Base-by-base conservation (phyloP, 257 asterid genomes). In the Scutellaria barbata region DNA sequence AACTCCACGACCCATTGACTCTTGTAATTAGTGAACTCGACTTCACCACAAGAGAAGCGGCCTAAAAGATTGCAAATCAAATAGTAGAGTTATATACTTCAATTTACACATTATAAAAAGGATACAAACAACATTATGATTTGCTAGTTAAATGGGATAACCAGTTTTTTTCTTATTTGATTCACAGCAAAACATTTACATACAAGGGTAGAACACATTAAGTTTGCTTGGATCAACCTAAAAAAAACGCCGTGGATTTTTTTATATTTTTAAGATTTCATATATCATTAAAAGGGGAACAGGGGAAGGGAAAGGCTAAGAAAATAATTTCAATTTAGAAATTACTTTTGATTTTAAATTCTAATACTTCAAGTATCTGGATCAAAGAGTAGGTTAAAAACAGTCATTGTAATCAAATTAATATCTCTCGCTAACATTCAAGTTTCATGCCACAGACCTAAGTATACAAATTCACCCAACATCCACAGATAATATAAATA, bases 1-100 rank as follows among this genome's bases (percentile, higher is more conserved):
- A 73, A 83, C 92, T 77, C 94, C 96, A 48, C 96, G 90, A 71
- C 96, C 86, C 96, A 86, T 88, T 77, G 64, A 70, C 68, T 69
- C 63, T 64, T 56, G 12, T 54, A 51, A 22, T 17, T 25, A 30
- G 8, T 35, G 77, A 39, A 53, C 56, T 63, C 46, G 51, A 57
- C 57, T 68, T 14, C 41, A 40, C 13, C 10, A 17, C 61, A 35
- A 18, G 16, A 71, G 54, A 43, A 22, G 54, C 40, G 64, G 47
- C 25, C 58, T 53, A 56, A 25, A 58, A 54, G 17, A 56, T 55
- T 35, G 8, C 51, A 47, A 47, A 58, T 43, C 69, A 37, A 12
- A 20, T 20, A 7, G 11, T 4, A 59, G 60, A 35, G 52, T 51
- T 22, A 10, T 11, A 47, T 3, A 8, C 22, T 22, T 16, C 53